Evolutionary conservation across 2,329 filamentous ascomycete genomes (phyloP).

Genomic region (Colletotrichum sidae): DNA sequence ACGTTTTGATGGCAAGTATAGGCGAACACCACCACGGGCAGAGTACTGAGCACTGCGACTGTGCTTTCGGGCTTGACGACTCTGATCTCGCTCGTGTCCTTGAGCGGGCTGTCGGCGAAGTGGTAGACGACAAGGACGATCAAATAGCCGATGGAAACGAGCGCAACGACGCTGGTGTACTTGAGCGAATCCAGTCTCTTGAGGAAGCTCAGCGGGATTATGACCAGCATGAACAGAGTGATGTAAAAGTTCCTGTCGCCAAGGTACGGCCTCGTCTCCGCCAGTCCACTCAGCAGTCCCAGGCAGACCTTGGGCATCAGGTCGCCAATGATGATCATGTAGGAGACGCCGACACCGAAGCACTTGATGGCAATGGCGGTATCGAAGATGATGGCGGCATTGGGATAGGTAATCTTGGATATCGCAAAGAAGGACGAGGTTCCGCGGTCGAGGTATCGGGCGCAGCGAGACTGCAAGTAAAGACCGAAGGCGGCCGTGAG

Average conservation of each 20-base stretch:
- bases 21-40: constrained; percentile 98
- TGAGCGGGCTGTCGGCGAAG: constrained; percentile 82
- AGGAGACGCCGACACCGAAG: constrained; percentile 96
- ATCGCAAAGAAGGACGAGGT: constrained; percentile 94
- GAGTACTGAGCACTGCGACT: constrained; percentile 81
- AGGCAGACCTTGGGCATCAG: constrained; percentile 94
- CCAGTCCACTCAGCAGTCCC: constrained; percentile 77
- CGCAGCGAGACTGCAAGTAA: constrained; percentile 93
- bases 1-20: constrained; percentile 99
- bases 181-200: constrained; percentile 94
- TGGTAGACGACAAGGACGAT: constrained; percentile 95
- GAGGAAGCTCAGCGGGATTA: constrained; percentile 94
- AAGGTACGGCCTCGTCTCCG: constrained; percentile 74
- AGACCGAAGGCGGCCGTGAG: constrained; percentile 90
- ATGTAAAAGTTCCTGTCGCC: constrained; percentile 97
- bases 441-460: constrained; percentile 91
- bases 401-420: constrained; percentile 96
- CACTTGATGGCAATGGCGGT: constrained; percentile 97
- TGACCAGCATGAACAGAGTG: constrained; percentile 94
- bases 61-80: constrained; percentile 83
- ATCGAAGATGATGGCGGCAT: constrained; percentile 95
- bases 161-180: constrained; percentile 92
- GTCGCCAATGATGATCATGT: constrained; percentile 98
- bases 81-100: constrained; percentile 79
- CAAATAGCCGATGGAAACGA: constrained; percentile 94